Percentiles rank a stretch among this genome's conserved stretches.
Evolutionary conservation across 2,329 filamentous ascomycete genomes (phyloP).

Genomic region (Nemania sp.): DNA sequence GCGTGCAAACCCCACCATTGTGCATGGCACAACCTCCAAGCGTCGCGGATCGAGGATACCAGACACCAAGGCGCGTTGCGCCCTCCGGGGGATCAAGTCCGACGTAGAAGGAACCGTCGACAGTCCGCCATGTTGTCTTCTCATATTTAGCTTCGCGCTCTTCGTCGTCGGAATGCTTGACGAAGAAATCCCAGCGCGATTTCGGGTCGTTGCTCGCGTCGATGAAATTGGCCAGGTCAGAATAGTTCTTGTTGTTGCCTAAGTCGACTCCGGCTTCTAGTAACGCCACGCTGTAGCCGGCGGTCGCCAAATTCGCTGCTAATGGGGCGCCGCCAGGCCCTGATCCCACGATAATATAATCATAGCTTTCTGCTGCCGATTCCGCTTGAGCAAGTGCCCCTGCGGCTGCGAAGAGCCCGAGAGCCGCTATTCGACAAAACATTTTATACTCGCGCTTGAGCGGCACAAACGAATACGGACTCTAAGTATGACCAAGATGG

Average conservation of each 20-base stretch:
- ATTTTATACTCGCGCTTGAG: constrained; percentile 18
- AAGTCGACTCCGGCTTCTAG: constrained; percentile 59
- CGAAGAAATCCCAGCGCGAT: constrained; percentile 59
- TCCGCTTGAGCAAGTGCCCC: constrained; percentile 22
- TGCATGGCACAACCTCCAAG: constrained; percentile 42
- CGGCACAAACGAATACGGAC: background rate
- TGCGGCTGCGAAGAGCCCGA: constrained; percentile 26
- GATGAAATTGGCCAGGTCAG: constrained; percentile 42
- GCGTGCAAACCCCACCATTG: constrained; percentile 36
- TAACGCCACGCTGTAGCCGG: constrained; percentile 56
- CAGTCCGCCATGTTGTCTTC: constrained; percentile 37
- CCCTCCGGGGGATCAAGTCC: constrained; percentile 40
- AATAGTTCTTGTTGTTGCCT: constrained; percentile 38
- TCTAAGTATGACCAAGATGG: background rate
- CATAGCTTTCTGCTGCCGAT: constrained; percentile 29
- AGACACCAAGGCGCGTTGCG: constrained; percentile 39
- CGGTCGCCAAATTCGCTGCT: constrained; percentile 56
- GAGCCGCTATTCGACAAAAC: constrained; percentile 23
- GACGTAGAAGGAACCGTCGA: constrained; percentile 39
- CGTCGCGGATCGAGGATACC: constrained; percentile 42
- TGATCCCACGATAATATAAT: constrained; percentile 56
- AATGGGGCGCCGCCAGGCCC: constrained; percentile 58
- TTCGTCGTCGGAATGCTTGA: constrained; percentile 58
- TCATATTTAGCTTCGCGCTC: constrained; percentile 50
- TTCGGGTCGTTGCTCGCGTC: constrained; percentile 46